Conservation (phyloP, 495 filamentous ascomycete genomes). For the Aspergillus steynii region DNA sequence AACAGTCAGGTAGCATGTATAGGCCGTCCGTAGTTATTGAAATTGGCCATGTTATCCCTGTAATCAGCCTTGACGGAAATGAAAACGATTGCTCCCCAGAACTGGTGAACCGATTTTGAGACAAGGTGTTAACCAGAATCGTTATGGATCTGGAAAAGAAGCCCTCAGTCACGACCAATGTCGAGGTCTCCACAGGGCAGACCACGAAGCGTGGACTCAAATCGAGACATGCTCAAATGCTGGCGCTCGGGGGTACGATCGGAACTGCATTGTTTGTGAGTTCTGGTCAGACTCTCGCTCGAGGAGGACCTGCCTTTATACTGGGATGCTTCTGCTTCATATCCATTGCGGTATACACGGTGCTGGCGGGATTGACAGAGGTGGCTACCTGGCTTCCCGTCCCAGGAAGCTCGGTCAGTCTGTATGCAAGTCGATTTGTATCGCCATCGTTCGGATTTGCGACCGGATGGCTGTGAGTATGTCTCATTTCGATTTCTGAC, state of each 20-base stretch:
- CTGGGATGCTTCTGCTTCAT: constrained; percentile 59
- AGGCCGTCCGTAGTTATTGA: too few relatives aligned
- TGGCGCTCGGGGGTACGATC: constrained; percentile 62
- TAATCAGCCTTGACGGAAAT: too few relatives aligned
- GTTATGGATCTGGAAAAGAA: too few relatives aligned
- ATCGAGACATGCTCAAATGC: constrained; percentile 60
- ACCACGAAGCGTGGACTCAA: constrained; percentile 28
- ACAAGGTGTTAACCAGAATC: too few relatives aligned
- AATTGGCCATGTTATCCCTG: too few relatives aligned
- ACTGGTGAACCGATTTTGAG: too few relatives aligned
- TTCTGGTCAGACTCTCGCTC: constrained; percentile 52
- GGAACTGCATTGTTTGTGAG: constrained; percentile 56
- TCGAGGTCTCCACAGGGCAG: too few relatives aligned
- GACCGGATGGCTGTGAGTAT: constrained; percentile 54
- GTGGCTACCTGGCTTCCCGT: constrained; percentile 59
- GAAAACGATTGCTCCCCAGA: too few relatives aligned
- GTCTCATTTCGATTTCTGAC: constrained; percentile 15
- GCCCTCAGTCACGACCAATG: too few relatives aligned
- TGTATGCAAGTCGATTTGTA: constrained; percentile 51
- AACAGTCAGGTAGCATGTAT: too few relatives aligned
- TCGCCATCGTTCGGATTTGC: constrained; percentile 57
- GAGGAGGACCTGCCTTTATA: constrained; percentile 58
- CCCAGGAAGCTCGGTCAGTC: constrained; percentile 47
- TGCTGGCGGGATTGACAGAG: constrained; percentile 56
- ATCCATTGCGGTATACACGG: constrained; percentile 51